Base-by-base conservation (phyloP, 306 rosid species). In the Trichosanthes truncata region DNA sequence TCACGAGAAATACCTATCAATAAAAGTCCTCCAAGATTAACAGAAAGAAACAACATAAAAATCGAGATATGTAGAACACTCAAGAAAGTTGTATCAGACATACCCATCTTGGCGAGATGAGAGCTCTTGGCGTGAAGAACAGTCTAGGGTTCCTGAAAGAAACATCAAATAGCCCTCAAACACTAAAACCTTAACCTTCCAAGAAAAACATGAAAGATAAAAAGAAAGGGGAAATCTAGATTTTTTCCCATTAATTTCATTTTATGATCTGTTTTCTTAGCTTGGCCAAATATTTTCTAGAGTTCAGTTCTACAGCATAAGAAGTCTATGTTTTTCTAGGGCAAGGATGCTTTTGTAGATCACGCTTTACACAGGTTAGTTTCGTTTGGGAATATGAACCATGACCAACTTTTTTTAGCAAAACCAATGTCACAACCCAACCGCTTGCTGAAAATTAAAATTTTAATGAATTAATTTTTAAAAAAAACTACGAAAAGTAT, bases 1-100 rank as follows among this genome's bases (percentile, higher is more conserved):
- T 71, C 76, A 45, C 76, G 76, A 14, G 76, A 71, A 43, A 71
- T 71, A 13, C 76, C 76, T 71, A 25, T 45, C 18, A 13, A 71
- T 9, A 45, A 71, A 71, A 45, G 21, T 3, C 6, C n/a, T 25
- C 35, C 31, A 10, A 25, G n/a, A 23, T 45, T 45, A 71, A 71
- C 38, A 71, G 17, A 26, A 71, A 43, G 3, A 71, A 71, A 71
- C 25, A 4, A 18, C 6, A 3, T 31, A 4, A 35, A 1, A 36
- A 66, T 66, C 6, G 0, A 71, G n/a, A 23, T 45, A 14, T 3
- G 36, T 71, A 6, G 49, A 71, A 45, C 21, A 23, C 5, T 69
- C n/a, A 5, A 3, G 2, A 45, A 43, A 23, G 2, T 23, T 26
- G 12, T 23, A 45, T 43, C 14, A 13, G 13, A 25, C 76, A 13